phyloP scores from a whole-genome alignment of 2,329 filamentous ascomycete genomes.

The Colletotrichum limetticola region DNA sequence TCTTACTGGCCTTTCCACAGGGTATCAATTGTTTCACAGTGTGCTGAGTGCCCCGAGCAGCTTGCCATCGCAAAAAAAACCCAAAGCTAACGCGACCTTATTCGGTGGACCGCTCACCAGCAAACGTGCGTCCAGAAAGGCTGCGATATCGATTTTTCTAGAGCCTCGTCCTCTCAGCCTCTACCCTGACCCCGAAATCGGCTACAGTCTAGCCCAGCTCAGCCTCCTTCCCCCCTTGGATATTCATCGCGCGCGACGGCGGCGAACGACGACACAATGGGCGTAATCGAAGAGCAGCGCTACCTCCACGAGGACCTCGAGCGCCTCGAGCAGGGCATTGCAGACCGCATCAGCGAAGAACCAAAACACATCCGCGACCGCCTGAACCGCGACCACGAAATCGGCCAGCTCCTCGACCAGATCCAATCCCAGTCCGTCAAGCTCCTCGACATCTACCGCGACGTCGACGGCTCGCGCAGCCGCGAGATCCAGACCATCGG shows the following conservation, averaged over 20 bases:
- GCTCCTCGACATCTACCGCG: slow-evolving; percentile 85
- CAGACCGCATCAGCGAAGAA: slow-evolving; percentile 88
- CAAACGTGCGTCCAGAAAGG: neutral
- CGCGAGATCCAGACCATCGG: slow-evolving; percentile 87
- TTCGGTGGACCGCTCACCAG: slow-evolving; percentile 26
- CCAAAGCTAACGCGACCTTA: slow-evolving; percentile 33
- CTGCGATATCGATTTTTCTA: slow-evolving; percentile 10
- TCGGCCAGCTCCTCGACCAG: slow-evolving; percentile 85
- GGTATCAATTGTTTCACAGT: neutral
- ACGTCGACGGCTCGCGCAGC: slow-evolving; percentile 76
- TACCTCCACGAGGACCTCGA: slow-evolving; percentile 97
- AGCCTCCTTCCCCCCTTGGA: neutral
- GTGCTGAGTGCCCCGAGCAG: neutral
- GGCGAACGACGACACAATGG: slow-evolving; percentile 43
- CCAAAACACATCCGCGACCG: slow-evolving; percentile 92
- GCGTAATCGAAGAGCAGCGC: slow-evolving; percentile 94
- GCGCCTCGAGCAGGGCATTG: slow-evolving; percentile 92
- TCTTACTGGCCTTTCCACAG: neutral
- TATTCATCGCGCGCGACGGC: neutral
- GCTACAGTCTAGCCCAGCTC: neutral
- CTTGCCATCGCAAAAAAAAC: slow-evolving; percentile 6
- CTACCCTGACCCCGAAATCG: neutral
- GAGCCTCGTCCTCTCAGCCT: neutral
- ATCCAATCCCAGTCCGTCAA: slow-evolving; percentile 88
- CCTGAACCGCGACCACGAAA: slow-evolving; percentile 90